phyloP scores from a whole-genome alignment of 2,329 filamentous ascomycete genomes.

The Fonsecaea nubica region DNA sequence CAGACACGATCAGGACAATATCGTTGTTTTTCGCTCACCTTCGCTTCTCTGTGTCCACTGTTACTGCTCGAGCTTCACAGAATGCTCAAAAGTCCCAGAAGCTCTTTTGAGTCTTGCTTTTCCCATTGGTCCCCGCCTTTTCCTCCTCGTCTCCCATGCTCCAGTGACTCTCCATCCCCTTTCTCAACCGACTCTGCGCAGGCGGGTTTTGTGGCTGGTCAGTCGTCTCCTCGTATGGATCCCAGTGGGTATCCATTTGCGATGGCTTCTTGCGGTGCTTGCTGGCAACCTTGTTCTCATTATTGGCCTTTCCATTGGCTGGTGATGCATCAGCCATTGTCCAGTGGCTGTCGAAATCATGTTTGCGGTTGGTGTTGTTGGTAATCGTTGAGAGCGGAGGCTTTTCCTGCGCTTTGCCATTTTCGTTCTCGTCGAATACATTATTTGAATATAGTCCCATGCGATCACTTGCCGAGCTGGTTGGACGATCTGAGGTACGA shows the following conservation, averaged over 20 bases:
- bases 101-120: conserved; percentile 31
- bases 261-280: conserved; percentile 72
- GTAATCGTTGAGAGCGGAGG: conserved; percentile 69
- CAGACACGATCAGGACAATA: neutral
- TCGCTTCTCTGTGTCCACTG: neutral
- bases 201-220: conserved; percentile 42
- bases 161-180: conserved; percentile 44
- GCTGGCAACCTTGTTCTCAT: conserved; percentile 54
- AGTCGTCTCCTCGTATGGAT: conserved; percentile 49
- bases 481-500: conserved; percentile 42
- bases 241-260: conserved; percentile 69
- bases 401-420: conserved; percentile 44
- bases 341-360: conserved; percentile 81
- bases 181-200: conserved; percentile 24
- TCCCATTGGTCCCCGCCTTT: conserved; percentile 13
- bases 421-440: conserved; percentile 69
- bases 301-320: conserved; percentile 49
- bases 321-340: conserved; percentile 73
- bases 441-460: conserved; percentile 79
- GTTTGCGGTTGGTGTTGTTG: conserved; percentile 74
- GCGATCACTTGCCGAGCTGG: conserved; percentile 53
- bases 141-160: conserved; percentile 31
- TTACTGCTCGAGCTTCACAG: neutral
- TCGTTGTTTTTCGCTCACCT: neutral
- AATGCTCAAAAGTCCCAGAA: conserved; percentile 40